Base-by-base conservation (phyloP, 1,284 basidiomycete genomes). In the Ceratobasidium sp. region DNA sequence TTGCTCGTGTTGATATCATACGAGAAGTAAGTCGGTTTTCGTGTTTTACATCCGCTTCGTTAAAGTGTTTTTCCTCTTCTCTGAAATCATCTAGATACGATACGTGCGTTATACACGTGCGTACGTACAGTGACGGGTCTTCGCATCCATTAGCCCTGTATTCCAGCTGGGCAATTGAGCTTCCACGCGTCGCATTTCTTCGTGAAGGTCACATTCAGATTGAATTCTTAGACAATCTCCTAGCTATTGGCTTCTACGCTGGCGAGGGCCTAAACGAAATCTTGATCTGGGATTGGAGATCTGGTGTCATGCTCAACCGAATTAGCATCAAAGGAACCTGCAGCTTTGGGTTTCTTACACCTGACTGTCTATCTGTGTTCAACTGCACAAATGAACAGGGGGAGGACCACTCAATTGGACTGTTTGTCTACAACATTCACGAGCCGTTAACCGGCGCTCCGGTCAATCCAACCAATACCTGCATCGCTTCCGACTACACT, bases 201-300 rank as follows among this genome's bases (percentile, higher is more conserved):
- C 18, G 5, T 32, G 4, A 23, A n/a, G 13, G 23, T 9, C 18
- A 2, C 30, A 23, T 59, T 28, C 21, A 26, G n/a, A 7, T 71
- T 26, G 67, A 71, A 23, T 35, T 71, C n/a, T 50, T 47, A 44
- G 43, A 35, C 1, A n/a, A 59, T 28, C 21, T 71, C 8, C 30
- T 59, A 9, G 67, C 32, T 3, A 23, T 35, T 21, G 21, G 49
- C 21, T 71, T 71, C 35, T 7, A 30, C 14, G 9, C 30, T 16
- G 9, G 2, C 18, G 13, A 18, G 7, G 8, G 5, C 32, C 9
- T 26, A 11, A 41, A 71, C 46, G 67, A 71, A 59, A 41, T 71
- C 28, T 35, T 71, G 44, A 43, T 71, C 16, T 71, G 67, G 55
- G n/a, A 71, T 44, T 71, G 67, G 67, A 47, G 50, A 32, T 35